Conservation (phyloP, 139 green algal genomes). For the Gonium pectorale region DNA sequence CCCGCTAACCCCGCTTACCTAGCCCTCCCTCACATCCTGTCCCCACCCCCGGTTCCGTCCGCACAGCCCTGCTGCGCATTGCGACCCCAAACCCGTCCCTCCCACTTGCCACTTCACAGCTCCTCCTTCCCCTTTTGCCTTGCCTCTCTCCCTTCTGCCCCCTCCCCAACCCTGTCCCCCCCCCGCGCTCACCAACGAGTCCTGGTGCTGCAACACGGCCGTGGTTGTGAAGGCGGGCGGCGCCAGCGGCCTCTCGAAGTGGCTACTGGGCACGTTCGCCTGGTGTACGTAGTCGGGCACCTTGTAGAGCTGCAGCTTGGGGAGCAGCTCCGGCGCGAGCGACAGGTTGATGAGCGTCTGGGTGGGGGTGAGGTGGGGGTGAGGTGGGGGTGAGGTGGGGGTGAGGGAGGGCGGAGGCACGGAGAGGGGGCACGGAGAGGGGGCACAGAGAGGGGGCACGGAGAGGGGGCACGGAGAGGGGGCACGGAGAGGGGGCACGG, state of each 20-base stretch:
- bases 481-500: background rate
- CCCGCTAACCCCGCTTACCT: too few species aligned
- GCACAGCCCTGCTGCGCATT: too few species aligned
- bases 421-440: background rate
- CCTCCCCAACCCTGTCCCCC: background rate
- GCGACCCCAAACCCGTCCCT: too few species aligned
- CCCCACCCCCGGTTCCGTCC: too few species aligned
- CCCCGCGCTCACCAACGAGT: background rate
- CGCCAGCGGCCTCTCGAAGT: conserved; percentile 54
- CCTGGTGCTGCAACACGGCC: conserved; percentile 4
- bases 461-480: too few species aligned
- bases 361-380: background rate
- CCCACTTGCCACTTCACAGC: too few species aligned
- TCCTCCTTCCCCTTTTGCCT: too few species aligned
- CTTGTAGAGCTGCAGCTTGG: conserved; percentile 64
- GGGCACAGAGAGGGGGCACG: background rate
- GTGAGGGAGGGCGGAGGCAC: background rate
- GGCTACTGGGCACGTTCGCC: conserved; percentile 49
- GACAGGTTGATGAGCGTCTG: conserved; percentile 66
- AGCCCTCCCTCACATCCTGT: too few species aligned
- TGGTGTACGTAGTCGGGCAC: conserved; percentile 61
- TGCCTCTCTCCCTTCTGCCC: background rate
- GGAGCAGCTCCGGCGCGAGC: conserved; percentile 49
- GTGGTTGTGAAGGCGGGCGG: background rate
- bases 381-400: background rate